Evolutionary conservation across 2,329 filamentous ascomycete genomes (phyloP).

Genomic region (Botrytis porri): DNA sequence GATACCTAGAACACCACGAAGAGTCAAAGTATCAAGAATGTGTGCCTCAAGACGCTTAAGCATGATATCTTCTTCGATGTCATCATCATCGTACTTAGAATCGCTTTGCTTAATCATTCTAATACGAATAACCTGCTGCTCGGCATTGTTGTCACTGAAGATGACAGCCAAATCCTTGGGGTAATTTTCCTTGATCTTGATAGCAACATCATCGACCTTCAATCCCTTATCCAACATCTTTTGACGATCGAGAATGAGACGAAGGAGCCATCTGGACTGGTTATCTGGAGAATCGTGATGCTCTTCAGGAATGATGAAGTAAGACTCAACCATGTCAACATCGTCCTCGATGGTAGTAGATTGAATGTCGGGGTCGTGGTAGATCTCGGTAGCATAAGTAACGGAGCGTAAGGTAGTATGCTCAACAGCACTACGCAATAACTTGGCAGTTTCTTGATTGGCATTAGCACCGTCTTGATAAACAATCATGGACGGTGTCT

Average conservation of each 20-base stretch:
- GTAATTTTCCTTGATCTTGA: constrained; percentile 86
- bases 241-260: constrained; percentile 87
- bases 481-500: constrained; percentile 95
- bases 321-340: constrained; percentile 91
- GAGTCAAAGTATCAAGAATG: constrained; percentile 83
- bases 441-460: constrained; percentile 78
- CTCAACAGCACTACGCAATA: constrained; percentile 83
- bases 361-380: constrained; percentile 91
- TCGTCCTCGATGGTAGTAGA: constrained; percentile 84
- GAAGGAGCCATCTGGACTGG: constrained; percentile 93
- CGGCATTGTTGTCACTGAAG: constrained; percentile 97
- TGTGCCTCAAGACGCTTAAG: constrained; percentile 89
- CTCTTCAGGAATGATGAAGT: constrained; percentile 91
- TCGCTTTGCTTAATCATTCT: constrained; percentile 71
- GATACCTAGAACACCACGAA: constrained; percentile 86
- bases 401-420: constrained; percentile 92
- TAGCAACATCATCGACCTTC: constrained; percentile 85
- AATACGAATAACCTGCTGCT: constrained; percentile 90
- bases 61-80: constrained; percentile 84
- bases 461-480: constrained; percentile 66
- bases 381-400: constrained; percentile 89
- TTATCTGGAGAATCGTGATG: constrained; percentile 57
- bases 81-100: constrained; percentile 70
- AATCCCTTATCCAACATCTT: constrained; percentile 95
- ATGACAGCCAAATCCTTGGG: constrained; percentile 83